phyloP scores from a whole-genome alignment of 2,329 filamentous ascomycete species.

The Microascus cirrosus region DNA sequence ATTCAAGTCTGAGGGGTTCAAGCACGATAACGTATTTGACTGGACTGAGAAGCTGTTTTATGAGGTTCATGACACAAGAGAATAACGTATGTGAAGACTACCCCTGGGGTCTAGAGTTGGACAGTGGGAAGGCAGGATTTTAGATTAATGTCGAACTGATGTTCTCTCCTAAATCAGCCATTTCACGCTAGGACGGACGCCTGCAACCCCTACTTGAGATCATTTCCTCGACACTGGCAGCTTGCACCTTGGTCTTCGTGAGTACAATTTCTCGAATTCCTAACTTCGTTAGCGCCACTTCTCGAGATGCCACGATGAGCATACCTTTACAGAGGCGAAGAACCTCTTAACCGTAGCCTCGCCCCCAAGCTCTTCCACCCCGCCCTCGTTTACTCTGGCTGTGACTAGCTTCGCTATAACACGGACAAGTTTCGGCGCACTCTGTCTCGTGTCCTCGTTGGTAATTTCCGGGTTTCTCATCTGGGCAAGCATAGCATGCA shows the following conservation, averaged over 20 bases:
- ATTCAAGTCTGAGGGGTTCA: conserved; percentile 61
- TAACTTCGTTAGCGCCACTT: background rate
- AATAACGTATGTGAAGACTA: background rate
- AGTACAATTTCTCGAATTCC: background rate
- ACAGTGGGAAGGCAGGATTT: background rate
- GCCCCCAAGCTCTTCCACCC: background rate
- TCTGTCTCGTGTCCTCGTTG: conserved; percentile 3
- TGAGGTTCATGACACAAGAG: conserved; percentile 6
- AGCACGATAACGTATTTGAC: conserved; percentile 70
- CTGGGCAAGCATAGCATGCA: conserved; percentile 9
- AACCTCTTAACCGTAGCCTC: conserved; percentile 1
- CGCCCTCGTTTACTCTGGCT: conserved; percentile 1
- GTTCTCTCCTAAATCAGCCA: background rate
- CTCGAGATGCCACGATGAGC: background rate
- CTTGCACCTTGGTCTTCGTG: background rate
- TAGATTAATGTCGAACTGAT: background rate
- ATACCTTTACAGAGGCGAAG: conserved; percentile 2
- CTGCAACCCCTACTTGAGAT: background rate
- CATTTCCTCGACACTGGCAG: background rate
- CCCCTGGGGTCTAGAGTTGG: background rate
- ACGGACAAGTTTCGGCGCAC: background rate
- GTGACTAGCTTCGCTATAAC: background rate
- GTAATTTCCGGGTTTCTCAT: conserved; percentile 2
- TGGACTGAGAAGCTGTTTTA: conserved; percentile 40
- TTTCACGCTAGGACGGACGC: background rate